These are phyloP conservation scores for Flueggea neowawraea DNA, from an alignment of 441 rosid species.

Conservation along the genomic window DNA sequence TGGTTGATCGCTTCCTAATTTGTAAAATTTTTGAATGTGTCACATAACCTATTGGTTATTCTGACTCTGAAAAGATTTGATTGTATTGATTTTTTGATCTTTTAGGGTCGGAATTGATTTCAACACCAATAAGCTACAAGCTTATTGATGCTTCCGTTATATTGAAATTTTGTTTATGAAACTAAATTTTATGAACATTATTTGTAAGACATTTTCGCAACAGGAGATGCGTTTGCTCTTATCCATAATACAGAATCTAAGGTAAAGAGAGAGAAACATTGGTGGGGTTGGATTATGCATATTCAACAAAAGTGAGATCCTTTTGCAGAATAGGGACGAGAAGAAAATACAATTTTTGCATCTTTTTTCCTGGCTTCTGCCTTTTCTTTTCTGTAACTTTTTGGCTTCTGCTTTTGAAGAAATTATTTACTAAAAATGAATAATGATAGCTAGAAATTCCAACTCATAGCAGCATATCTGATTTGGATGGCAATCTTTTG, in stretches of 20 bases:
- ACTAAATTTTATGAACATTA: too few species aligned
- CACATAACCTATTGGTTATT: too few species aligned
- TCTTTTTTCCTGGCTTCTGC: neutral
- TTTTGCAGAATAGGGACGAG: too few species aligned
- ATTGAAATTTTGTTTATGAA: too few species aligned
- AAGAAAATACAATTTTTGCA: neutral
- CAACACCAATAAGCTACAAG: too few species aligned
- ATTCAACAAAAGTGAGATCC: conserved; percentile 12
- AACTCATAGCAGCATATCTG: conserved; percentile 60
- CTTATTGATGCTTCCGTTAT: too few species aligned
- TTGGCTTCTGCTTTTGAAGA: neutral
- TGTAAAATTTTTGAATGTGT: too few species aligned
- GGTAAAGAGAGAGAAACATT: conserved; percentile 20
- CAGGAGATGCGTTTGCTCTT: neutral
- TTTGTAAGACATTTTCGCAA: neutral
- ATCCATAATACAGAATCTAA: conserved; percentile 14
- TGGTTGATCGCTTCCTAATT: too few species aligned
- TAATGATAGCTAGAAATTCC: conserved; percentile 3
- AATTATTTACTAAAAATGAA: conserved; percentile 19
- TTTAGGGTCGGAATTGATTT: too few species aligned
- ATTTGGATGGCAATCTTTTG: conserved; percentile 56
- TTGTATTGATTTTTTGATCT: too few species aligned
- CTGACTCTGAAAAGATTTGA: too few species aligned
- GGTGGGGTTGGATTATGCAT: conserved; percentile 19
- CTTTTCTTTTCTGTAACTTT: neutral